Evolutionary conservation across 768 basidiomycete species (phyloP).

Genomic region (Podaxis rugospora): DNA sequence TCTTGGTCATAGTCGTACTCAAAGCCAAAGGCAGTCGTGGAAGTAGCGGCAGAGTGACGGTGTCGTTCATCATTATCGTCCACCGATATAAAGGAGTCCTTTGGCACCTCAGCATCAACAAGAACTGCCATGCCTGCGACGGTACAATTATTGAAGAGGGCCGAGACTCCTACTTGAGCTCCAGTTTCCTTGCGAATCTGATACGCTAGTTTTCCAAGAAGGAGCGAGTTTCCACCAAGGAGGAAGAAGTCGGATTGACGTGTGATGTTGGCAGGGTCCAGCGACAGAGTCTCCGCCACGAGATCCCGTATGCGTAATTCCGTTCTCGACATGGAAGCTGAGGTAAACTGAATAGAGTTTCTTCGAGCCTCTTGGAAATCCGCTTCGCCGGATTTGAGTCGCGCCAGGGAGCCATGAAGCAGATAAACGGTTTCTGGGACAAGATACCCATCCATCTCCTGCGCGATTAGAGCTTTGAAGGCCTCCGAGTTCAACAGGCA

Average conservation of each 20-base stretch:
- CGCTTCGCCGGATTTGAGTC: conserved; percentile 18
- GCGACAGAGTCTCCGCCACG: conserved; percentile 26
- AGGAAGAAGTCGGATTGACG: conserved; percentile 39
- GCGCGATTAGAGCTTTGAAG: conserved; percentile 19
- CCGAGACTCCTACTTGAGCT: conserved; percentile 30
- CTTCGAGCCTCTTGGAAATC: conserved; percentile 29
- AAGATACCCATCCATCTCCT: conserved; percentile 32
- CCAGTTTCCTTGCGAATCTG: conserved; percentile 35
- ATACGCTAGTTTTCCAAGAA: conserved; percentile 43
- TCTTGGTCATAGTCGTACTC: conserved; percentile 26
- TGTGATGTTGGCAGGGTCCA: conserved; percentile 25
- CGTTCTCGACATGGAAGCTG: conserved; percentile 23
- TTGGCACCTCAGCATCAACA: conserved; percentile 23
- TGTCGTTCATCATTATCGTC: conserved; percentile 9
- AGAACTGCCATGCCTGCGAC: conserved; percentile 35
- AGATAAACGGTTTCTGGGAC: conserved; percentile 33
- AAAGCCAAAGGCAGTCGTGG: conserved; percentile 20
- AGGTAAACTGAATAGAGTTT: conserved; percentile 17
- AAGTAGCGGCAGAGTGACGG: conserved; percentile 13
- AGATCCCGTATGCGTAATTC: conserved; percentile 33
- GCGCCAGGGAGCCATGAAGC: conserved; percentile 21
- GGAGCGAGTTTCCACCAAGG: conserved; percentile 39
- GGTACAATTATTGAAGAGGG: conserved; percentile 38
- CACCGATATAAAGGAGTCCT: conserved; percentile 4
- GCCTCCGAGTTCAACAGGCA: conserved; percentile 17